Evolutionary conservation across 1,139 yeast species (phyloP).

Genomic region (Kodamaea sp.): DNA sequence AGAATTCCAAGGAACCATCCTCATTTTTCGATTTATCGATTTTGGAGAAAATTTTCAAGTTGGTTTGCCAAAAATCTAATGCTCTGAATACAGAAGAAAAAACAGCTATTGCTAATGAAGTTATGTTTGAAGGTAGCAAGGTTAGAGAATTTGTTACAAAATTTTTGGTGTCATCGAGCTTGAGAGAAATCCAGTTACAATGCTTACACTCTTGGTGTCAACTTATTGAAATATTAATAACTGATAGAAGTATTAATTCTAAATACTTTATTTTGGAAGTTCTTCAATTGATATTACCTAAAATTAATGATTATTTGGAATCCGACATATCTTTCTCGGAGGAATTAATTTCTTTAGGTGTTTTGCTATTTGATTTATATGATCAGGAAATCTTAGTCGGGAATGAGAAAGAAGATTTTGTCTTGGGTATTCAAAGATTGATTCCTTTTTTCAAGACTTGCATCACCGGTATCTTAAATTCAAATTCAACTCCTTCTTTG

Average conservation of each 20-base stretch:
- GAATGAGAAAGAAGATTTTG: conserved; percentile 25
- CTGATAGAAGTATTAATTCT: conserved; percentile 42
- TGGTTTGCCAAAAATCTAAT: conserved; percentile 23
- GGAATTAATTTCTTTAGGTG: conserved; percentile 73
- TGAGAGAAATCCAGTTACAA: conserved; percentile 52
- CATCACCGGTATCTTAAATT: conserved; percentile 65
- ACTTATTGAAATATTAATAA: conserved; percentile 66
- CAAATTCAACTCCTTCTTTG: conserved; percentile 62
- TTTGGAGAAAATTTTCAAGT: conserved; percentile 22
- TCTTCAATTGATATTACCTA: conserved; percentile 72
- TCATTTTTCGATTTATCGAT: conserved; percentile 18
- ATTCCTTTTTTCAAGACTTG: conserved; percentile 72
- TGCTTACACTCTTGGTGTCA: conserved; percentile 82
- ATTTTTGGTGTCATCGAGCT: conserved; percentile 41
- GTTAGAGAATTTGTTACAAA: conserved; percentile 39
- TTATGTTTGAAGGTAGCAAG: conserved; percentile 26
- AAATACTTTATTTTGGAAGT: conserved; percentile 65
- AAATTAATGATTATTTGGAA: conserved; percentile 69
- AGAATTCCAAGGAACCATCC: conserved; percentile 13
- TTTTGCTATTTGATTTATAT: conserved; percentile 63
- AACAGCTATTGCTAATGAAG: conserved; percentile 22
- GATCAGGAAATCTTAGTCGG: conserved; percentile 35
- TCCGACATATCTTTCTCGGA: conserved; percentile 65
- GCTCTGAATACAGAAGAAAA: conserved; percentile 20
- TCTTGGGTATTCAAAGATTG: conserved; percentile 43